phyloP scores from a whole-genome alignment of 192 early-diverging fungal genomes.

The Podochytrium sp. region DNA sequence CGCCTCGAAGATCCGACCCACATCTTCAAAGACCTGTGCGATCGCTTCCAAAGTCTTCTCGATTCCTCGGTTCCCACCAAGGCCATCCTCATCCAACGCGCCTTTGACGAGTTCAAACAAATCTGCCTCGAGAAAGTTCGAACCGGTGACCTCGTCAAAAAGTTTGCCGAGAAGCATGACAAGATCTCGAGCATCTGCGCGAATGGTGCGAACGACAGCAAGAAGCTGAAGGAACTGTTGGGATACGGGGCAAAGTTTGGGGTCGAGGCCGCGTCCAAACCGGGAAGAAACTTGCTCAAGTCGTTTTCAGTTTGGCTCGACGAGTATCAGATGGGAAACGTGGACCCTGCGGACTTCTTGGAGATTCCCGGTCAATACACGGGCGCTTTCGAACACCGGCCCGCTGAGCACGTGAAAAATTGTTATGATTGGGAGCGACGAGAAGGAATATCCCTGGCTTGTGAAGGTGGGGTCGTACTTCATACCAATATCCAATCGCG shows the following conservation, averaged over 20 bases:
- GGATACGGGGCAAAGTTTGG: constrained; percentile 23
- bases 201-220: constrained; percentile 23
- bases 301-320: constrained; percentile 28
- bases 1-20: constrained; percentile 72
- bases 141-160: neutral
- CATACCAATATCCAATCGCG: too few species aligned
- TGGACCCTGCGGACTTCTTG: constrained; percentile 45
- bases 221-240: constrained; percentile 22
- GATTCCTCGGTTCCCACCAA: constrained; percentile 24
- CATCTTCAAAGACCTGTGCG: constrained; percentile 70
- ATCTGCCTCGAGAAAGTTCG: constrained; percentile 49
- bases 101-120: constrained; percentile 58
- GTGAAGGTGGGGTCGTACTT: constrained; percentile 70
- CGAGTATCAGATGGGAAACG: constrained; percentile 27
- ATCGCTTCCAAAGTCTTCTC: constrained; percentile 39
- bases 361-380: constrained; percentile 81
- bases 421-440: constrained; percentile 73
- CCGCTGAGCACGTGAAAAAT: constrained; percentile 62
- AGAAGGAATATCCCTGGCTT: constrained; percentile 71
- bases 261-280: constrained; percentile 18
- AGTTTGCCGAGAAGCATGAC: constrained; percentile 46
- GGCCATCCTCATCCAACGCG: constrained; percentile 32
- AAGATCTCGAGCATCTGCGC: constrained; percentile 46
- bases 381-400: constrained; percentile 52
- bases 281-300: constrained; percentile 30